These are phyloP conservation scores for Agroathelia rolfsii DNA, from an alignment of 1,284 basidiomycete species.

Conservation along the genomic window DNA sequence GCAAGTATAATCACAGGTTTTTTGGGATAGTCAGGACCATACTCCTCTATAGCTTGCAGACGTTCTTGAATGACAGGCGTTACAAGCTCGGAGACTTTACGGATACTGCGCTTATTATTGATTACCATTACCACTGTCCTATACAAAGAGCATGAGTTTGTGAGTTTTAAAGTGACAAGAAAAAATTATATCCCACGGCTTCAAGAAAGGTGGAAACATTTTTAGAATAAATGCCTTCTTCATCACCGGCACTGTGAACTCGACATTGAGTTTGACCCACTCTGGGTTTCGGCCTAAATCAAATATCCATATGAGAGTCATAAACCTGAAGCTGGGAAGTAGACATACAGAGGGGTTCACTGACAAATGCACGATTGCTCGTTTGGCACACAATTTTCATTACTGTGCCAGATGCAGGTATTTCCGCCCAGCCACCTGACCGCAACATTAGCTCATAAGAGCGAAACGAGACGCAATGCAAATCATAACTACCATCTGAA, in stretches of 20 bases:
- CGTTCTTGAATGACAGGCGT: conserved; percentile 29
- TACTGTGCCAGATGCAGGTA: conserved; percentile 21
- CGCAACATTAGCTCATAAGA: no score
- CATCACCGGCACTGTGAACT: conserved; percentile 22
- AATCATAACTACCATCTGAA: no score
- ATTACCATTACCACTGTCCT: conserved; percentile 18
- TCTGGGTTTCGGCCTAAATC: conserved; percentile 29
- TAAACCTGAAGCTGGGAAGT: background rate
- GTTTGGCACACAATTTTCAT: conserved; percentile 22
- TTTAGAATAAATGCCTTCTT: conserved; percentile 18
- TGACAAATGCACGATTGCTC: conserved; percentile 30
- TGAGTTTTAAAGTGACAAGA: background rate
- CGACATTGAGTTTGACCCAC: conserved; percentile 25
- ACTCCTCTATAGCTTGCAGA: conserved; percentile 17
- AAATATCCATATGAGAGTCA: background rate
- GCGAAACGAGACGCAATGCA: no score
- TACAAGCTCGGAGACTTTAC: conserved; percentile 17
- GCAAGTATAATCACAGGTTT: conserved; percentile 32
- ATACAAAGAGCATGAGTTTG: conserved; percentile 6
- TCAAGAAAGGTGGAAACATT: conserved; percentile 27
- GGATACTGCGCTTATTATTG: conserved; percentile 12
- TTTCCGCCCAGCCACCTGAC: conserved; percentile 21
- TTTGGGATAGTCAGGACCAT: conserved; percentile 25
- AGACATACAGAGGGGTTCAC: conserved; percentile 27
- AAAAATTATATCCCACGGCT: conserved; percentile 21